Evolutionary conservation across 495 filamentous ascomycete genomes (phyloP).

Genomic region (Podospora didyma): DNA sequence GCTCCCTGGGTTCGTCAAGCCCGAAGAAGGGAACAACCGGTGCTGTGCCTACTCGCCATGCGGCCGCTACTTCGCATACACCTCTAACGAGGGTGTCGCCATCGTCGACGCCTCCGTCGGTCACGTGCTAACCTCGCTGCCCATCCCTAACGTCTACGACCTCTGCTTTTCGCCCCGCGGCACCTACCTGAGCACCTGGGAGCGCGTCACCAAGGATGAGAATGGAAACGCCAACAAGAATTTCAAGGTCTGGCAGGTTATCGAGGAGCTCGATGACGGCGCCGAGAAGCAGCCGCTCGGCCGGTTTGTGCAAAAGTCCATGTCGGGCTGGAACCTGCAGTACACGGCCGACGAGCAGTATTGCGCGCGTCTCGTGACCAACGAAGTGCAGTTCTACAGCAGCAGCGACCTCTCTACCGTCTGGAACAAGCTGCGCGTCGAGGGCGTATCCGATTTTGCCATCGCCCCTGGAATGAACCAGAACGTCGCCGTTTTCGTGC

Average conservation of each 20-base stretch:
- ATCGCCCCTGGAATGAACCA: conserved; percentile 83
- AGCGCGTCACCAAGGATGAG: conserved; percentile 87
- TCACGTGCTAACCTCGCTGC: conserved; percentile 67
- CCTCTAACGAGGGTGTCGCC: conserved; percentile 79
- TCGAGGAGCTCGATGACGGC: conserved; percentile 51
- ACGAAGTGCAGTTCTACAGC: conserved; percentile 95
- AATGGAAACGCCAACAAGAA: conserved; percentile 91
- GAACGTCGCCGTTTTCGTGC: conserved; percentile 87
- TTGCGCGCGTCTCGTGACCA: conserved; percentile 90
- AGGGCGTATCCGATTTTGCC: conserved; percentile 88
- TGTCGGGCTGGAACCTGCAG: conserved; percentile 96
- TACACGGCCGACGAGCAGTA: conserved; percentile 89
- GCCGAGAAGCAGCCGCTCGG: conserved; percentile 71
- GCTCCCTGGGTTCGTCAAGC: conserved; percentile 80
- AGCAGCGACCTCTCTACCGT: conserved; percentile 77
- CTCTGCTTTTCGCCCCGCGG: conserved; percentile 90
- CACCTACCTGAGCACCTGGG: conserved; percentile 93
- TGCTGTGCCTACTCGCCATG: conserved; percentile 93
- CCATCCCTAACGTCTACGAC: conserved; percentile 81
- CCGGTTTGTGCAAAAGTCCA: conserved; percentile 88
- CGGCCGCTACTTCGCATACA: conserved; percentile 94
- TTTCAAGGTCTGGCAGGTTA: conserved; percentile 87
- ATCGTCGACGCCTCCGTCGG: conserved; percentile 80
- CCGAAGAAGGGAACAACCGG: conserved; percentile 81
- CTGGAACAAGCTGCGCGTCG: conserved; percentile 91